Conservation (phyloP, 2,329 filamentous ascomycete species). For the Trichophyton verrucosum region DNA sequence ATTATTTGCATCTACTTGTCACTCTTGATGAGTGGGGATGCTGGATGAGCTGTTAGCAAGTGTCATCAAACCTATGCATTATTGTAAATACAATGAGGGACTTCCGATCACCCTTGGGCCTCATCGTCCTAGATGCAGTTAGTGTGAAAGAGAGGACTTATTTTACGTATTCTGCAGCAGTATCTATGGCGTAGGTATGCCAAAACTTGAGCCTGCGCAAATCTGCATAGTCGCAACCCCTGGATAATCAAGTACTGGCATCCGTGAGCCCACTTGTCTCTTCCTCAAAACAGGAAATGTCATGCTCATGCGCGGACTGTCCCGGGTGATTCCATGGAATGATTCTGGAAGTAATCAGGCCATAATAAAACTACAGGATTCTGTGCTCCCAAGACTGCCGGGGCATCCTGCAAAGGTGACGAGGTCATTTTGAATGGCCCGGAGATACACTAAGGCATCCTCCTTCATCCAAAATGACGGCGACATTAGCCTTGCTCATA, state of each 20-base stretch:
- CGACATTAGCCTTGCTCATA: slow-evolving; percentile 5
- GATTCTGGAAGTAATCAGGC: neutral
- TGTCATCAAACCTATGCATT: neutral
- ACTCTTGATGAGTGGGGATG: neutral
- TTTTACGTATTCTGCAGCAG: slow-evolving; percentile 15
- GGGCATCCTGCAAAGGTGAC: neutral
- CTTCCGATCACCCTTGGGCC: neutral
- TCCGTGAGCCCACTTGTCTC: slow-evolving; percentile 13
- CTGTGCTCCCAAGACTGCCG: neutral
- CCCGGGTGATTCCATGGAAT: neutral
- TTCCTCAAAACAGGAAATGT: slow-evolving; percentile 12
- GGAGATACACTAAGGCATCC: neutral
- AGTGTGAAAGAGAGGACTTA: slow-evolving; percentile 1
- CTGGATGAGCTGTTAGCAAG: neutral
- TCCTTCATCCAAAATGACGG: neutral
- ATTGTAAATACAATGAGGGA: neutral
- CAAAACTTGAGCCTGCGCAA: slow-evolving; percentile 14
- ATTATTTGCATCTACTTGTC: neutral
- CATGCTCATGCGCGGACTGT: neutral
- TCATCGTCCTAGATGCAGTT: neutral
- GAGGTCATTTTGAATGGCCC: neutral
- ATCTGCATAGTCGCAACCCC: slow-evolving; percentile 16
- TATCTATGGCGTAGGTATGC: slow-evolving; percentile 15
- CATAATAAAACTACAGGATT: slow-evolving; percentile 1
- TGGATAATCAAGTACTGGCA: slow-evolving; percentile 15